Base-by-base conservation (phyloP, 148 eudicot species). In the Agrostemma githago region DNA sequence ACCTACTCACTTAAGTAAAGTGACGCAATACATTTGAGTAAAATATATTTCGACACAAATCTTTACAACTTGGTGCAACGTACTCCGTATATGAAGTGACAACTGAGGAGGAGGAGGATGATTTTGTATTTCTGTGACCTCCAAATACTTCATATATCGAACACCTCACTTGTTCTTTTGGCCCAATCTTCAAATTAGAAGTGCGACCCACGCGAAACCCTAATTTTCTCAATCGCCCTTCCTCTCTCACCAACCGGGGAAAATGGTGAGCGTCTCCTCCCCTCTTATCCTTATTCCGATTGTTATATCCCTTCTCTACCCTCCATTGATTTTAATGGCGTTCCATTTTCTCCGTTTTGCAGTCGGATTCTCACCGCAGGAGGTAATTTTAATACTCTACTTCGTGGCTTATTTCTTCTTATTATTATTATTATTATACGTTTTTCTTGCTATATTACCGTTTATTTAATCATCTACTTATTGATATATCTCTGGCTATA, bases 291-390 rank as follows among this genome's bases (percentile, higher is more conserved):
- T 61, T 4, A 60, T 60, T 39, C 10, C 40, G 12, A 72, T 37
- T 40, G 10, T 42, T 8, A 11, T 2, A 16, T 39, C 4, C 9
- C 34, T 62, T 53, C 5, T 65, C 20, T 48, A 6, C 16, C 72
- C 5, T 58, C n/a, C 0, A 46, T 43, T 20, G 10, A 61, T 58
- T 61, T 37, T 21, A 44, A 14, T 42, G 4, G 53, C 9, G 56
- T 6, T 21, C 34, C 2, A 20, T 63, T 66, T 37, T 71, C 46
- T 42, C 0, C 42, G 14, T 72, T 81, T 78, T 51, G 83, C 90
- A 90, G 96, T 89, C 89, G n/a, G 96, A 88, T 79, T 86, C 92
- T 80, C 92, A 86, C 72, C 90, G 96, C 40, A 83, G 76, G 80
- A 84, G 96, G 96, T 87, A 78, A 68, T 3, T 62, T 66, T 56